These are phyloP conservation scores for Penicillium simplicissimum DNA, from an alignment of 495 filamentous ascomycete genomes.

Conservation along the genomic window DNA sequence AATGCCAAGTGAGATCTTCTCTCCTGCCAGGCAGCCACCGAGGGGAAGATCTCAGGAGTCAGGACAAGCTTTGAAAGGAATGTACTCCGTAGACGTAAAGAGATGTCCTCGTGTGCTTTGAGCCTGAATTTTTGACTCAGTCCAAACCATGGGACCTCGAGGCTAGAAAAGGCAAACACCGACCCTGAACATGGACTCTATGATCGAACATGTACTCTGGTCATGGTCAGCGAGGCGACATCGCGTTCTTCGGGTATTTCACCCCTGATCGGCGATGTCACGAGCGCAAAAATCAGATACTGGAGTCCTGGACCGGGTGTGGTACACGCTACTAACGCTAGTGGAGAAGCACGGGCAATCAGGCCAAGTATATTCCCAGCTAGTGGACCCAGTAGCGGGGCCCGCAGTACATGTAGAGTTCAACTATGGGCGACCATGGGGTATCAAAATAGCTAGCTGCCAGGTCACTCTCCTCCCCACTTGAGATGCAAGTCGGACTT, in stretches of 20 bases:
- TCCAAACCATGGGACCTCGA: background rate
- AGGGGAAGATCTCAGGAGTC: background rate
- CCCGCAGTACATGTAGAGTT: constrained; percentile 4
- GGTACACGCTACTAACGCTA: constrained; percentile 1
- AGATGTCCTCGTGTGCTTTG: background rate
- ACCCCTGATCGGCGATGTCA: constrained; percentile 17
- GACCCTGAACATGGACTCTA: background rate
- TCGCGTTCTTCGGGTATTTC: background rate
- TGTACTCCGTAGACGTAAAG: background rate
- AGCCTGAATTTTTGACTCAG: background rate
- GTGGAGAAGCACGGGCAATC: constrained; percentile 9
- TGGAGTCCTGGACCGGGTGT: constrained; percentile 2
- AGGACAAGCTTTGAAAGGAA: background rate
- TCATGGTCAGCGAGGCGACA: background rate
- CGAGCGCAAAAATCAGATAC: constrained; percentile 17
- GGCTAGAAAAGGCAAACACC: background rate
- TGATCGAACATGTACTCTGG: background rate
- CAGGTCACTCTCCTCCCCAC: background rate
- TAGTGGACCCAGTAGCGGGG: constrained; percentile 7
- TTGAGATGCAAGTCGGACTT: background rate
- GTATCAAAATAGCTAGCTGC: background rate
- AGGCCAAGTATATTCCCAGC: constrained; percentile 7
- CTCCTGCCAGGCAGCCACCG: background rate
- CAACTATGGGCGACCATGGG: constrained; percentile 13
- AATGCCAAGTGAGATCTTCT: background rate